Conservation (phyloP, 768 basidiomycete species). For the Pleurotus salmoneostramineus region DNA sequence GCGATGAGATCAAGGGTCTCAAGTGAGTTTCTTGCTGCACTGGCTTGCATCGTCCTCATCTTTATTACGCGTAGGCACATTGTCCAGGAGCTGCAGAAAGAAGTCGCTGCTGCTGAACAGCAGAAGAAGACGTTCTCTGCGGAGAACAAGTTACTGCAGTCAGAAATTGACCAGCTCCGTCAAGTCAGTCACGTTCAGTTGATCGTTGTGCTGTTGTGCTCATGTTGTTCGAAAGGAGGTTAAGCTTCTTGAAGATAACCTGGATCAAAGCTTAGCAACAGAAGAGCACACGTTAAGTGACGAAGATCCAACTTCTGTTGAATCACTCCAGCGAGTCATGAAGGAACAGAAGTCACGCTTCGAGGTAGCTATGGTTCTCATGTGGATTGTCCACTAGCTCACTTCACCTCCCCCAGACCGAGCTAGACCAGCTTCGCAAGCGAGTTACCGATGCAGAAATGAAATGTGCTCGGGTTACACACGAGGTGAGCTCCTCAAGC, state of each 20-base stretch:
- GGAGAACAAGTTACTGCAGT: conserved; percentile 67
- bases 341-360: conserved; percentile 47
- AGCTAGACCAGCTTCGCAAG: conserved; percentile 69
- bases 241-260: conserved; percentile 69
- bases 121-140: conserved; percentile 69
- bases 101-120: conserved; percentile 59
- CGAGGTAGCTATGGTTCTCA: conserved; percentile 36
- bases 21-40: conserved; percentile 48
- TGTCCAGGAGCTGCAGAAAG: conserved; percentile 84
- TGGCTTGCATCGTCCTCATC: background rate
- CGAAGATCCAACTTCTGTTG: conserved; percentile 22
- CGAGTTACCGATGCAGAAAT: conserved; percentile 67
- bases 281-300: conserved; percentile 38
- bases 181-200: no score
- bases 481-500: conserved; percentile 43
- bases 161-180: conserved; percentile 69
- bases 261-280: conserved; percentile 54
- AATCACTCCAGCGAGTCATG: conserved; percentile 34
- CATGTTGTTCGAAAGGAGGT: conserved; percentile 51
- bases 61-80: conserved; percentile 55
- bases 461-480: conserved; percentile 65
- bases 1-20: conserved; percentile 77
- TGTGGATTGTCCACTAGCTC: background rate
- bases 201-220: background rate
- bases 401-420: conserved; percentile 34